Evolutionary conservation across 2,329 filamentous ascomycete genomes (phyloP).

Genomic region (Lasiodiplodia hormozganensis): DNA sequence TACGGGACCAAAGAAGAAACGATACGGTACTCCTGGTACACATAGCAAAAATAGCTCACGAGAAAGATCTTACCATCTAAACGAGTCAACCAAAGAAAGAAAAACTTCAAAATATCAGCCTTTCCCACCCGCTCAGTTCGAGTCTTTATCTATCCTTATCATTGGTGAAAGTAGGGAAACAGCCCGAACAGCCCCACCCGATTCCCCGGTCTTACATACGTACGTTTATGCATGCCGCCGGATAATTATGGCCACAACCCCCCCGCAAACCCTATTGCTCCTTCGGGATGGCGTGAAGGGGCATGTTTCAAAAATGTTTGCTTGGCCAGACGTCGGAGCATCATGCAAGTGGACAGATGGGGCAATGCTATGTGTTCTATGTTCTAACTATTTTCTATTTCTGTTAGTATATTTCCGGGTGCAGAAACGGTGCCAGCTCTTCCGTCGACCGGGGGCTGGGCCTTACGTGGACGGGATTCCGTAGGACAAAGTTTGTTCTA

Average conservation of each 20-base stretch:
- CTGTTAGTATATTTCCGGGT: not conserved
- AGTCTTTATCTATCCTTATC: not conserved
- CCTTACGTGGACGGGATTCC: not conserved
- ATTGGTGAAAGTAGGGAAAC: constrained; percentile 1
- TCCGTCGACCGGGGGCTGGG: not conserved
- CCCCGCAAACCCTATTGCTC: constrained; percentile 13
- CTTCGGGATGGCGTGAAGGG: constrained; percentile 3
- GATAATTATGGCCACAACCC: constrained; percentile 7
- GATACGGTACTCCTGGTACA: constrained; percentile 7
- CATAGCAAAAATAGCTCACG: not conserved
- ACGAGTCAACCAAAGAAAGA: not conserved
- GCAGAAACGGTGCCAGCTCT: not conserved
- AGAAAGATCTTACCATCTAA: not conserved
- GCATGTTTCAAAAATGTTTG: constrained; percentile 25
- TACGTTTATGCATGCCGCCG: not conserved
- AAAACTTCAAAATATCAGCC: not conserved
- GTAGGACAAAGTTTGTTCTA: not conserved
- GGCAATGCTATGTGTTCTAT: not conserved
- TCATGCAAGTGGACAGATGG: constrained; percentile 8
- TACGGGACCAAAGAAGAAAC: not conserved
- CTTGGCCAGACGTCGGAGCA: constrained; percentile 18
- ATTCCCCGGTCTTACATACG: not conserved
- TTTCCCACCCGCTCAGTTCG: not conserved
- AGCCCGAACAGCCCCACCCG: not conserved
- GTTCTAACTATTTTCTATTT: not conserved